phyloP scores from a whole-genome alignment of 306 rosid genomes.

The Dalbergia oliveri region DNA sequence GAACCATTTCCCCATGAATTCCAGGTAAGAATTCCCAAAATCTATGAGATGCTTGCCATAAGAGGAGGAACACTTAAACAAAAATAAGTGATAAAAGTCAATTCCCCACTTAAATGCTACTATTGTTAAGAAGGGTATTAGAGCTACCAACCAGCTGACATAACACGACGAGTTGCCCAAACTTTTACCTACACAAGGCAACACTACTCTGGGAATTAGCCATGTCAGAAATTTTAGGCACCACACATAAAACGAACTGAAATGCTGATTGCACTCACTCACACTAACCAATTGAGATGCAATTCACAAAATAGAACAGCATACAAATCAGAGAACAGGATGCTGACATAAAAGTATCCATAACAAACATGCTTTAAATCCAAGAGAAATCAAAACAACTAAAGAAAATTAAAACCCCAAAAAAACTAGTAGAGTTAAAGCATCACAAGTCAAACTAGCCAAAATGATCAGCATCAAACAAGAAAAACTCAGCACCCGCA shows the following conservation, averaged over 20 bases:
- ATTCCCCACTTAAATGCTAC: neutral
- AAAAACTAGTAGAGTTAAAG: neutral
- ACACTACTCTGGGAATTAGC: neutral
- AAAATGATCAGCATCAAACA: conserved; percentile 1
- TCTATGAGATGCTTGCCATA: neutral
- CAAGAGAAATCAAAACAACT: conserved; percentile 2
- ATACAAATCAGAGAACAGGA: conserved; percentile 15
- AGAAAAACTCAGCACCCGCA: neutral
- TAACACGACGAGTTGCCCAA: neutral
- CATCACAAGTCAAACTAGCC: conserved; percentile 8
- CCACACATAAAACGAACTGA: neutral
- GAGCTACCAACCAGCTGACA: conserved; percentile 13
- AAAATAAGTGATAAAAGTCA: neutral
- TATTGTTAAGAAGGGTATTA: neutral
- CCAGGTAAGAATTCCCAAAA: neutral
- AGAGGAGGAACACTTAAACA: neutral
- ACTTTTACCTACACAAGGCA: conserved; percentile 9
- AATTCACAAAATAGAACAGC: conserved; percentile 8
- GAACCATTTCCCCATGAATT: neutral
- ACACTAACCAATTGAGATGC: conserved; percentile 3
- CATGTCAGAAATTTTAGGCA: neutral
- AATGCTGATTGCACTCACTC: neutral
- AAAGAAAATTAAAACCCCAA: conserved; percentile 15
- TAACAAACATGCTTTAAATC: neutral
- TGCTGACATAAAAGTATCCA: conserved; percentile 21